Evolutionary conservation across 2,329 filamentous ascomycete species (phyloP).

Genomic region (Drechslerella stenobrocha): DNA sequence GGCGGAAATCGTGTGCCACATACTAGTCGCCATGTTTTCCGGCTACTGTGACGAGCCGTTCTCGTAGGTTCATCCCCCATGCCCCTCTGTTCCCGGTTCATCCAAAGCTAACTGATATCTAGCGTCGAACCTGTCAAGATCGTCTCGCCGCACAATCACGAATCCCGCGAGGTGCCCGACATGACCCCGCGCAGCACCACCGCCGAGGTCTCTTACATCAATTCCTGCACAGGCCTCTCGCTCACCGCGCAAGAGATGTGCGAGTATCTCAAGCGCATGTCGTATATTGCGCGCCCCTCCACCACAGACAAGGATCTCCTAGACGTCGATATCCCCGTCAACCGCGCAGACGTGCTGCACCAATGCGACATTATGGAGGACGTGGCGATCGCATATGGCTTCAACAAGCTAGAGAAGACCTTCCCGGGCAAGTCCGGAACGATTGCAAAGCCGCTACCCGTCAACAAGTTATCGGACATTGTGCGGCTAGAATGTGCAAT

Average conservation of each 20-base stretch:
- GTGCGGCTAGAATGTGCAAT: conserved; percentile 85
- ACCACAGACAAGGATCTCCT: conserved; percentile 69
- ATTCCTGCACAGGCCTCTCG: conserved; percentile 81
- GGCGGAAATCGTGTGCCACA: conserved; percentile 91
- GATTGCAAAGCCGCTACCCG: conserved; percentile 78
- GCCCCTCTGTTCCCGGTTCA: not conserved
- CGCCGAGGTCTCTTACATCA: conserved; percentile 90
- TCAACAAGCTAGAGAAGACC: conserved; percentile 88
- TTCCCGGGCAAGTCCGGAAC: conserved; percentile 85
- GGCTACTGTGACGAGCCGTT: conserved; percentile 84
- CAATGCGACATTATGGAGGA: conserved; percentile 99
- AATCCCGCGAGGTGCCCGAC: conserved; percentile 78
- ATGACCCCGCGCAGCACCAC: conserved; percentile 74
- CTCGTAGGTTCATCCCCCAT: conserved; percentile 61
- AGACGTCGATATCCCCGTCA: conserved; percentile 81
- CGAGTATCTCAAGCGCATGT: conserved; percentile 83
- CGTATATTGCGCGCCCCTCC: conserved; percentile 77
- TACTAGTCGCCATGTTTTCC: conserved; percentile 97
- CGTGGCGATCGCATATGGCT: conserved; percentile 92
- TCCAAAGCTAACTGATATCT: conserved; percentile 11
- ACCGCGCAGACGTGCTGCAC: conserved; percentile 90
- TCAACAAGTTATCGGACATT: conserved; percentile 95
- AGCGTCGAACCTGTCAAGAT: conserved; percentile 87
- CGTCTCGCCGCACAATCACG: conserved; percentile 84
- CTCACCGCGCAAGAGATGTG: conserved; percentile 75